Evolutionary conservation across 768 basidiomycete genomes (phyloP).

Genomic region (Clathrus columnatus): DNA sequence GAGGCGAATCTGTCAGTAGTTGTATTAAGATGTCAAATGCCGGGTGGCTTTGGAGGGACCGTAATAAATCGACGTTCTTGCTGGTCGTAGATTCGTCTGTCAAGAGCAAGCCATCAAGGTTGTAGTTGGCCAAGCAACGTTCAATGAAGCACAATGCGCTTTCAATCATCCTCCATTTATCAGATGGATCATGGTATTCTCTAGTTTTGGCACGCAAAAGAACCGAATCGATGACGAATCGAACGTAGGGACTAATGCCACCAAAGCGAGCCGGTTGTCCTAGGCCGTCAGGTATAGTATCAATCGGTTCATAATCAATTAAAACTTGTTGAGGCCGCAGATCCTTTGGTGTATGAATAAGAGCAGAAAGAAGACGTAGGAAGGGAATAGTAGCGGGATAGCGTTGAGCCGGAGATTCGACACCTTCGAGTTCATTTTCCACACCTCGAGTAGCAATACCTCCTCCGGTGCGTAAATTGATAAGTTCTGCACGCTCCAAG

Average conservation of each 20-base stretch:
- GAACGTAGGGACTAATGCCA: conserved; percentile 72
- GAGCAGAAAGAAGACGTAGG: conserved; percentile 67
- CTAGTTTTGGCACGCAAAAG: conserved; percentile 37
- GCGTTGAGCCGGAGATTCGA: conserved; percentile 66
- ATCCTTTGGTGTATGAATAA: conserved; percentile 78
- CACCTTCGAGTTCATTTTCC: conserved; percentile 79
- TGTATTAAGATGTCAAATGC: conserved; percentile 82
- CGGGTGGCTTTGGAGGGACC: conserved; percentile 62
- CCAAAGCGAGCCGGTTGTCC: conserved; percentile 75
- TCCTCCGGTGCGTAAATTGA: conserved; percentile 55
- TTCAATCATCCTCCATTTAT: conserved; percentile 84
- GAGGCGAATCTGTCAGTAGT: conserved; percentile 58
- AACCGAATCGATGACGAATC: conserved; percentile 87
- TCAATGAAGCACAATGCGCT: conserved; percentile 80
- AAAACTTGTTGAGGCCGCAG: conserved; percentile 52
- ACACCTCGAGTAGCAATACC: conserved; percentile 65
- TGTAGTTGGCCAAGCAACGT: conserved; percentile 70
- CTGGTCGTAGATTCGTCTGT: conserved; percentile 43
- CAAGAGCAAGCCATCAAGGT: conserved; percentile 63
- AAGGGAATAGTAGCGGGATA: conserved; percentile 91
- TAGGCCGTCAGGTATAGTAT: conserved; percentile 71
- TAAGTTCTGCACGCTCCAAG: conserved; percentile 71
- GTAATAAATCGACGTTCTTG: conserved; percentile 40
- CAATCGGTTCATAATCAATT: conserved; percentile 48
- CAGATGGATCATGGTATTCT: conserved; percentile 65